These are phyloP conservation scores for Paramyrothecium sp. DNA, from an alignment of 2,329 filamentous ascomycete species.

Conservation along the genomic window DNA sequence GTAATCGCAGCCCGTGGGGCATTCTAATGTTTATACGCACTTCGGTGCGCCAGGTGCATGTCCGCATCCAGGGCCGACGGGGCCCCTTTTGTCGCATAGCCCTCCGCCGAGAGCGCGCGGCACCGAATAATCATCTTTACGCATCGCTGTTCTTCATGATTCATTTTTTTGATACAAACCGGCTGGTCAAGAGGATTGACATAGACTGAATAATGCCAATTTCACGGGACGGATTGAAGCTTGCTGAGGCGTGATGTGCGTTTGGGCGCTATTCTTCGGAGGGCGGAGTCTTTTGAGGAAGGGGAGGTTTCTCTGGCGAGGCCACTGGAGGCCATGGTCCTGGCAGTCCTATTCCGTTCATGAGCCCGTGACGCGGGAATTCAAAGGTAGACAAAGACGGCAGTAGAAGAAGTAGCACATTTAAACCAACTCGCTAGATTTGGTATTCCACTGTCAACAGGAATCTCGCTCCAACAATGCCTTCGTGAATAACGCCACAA, in stretches of 20 bases:
- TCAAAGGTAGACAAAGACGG: background rate
- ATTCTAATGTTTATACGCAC: constrained; percentile 1
- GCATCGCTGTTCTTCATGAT: constrained; percentile 14
- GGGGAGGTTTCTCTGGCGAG: no score
- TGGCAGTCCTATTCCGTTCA: no score
- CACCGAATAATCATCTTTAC: background rate
- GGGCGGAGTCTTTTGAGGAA: constrained; percentile 5
- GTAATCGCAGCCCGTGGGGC: constrained; percentile 32
- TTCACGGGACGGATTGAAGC: constrained; percentile 18
- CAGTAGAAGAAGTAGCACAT: background rate
- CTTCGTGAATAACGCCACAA: no score
- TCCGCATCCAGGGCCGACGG: no score
- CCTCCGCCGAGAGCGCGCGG: background rate
- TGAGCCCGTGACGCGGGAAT: background rate
- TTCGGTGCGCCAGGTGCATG: background rate
- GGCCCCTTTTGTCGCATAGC: no score
- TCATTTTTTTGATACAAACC: constrained; percentile 35
- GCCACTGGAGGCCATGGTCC: no score
- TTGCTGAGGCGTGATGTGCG: constrained; percentile 7
- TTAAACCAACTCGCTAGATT: background rate
- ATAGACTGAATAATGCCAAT: constrained; percentile 30
- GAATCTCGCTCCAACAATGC: no score
- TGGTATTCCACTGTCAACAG: background rate
- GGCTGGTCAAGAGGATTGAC: constrained; percentile 28
- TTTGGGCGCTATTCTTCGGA: constrained; percentile 1